phyloP scores from a whole-genome alignment of 176 grass and related monocot species.

The Avena insularis region DNA sequence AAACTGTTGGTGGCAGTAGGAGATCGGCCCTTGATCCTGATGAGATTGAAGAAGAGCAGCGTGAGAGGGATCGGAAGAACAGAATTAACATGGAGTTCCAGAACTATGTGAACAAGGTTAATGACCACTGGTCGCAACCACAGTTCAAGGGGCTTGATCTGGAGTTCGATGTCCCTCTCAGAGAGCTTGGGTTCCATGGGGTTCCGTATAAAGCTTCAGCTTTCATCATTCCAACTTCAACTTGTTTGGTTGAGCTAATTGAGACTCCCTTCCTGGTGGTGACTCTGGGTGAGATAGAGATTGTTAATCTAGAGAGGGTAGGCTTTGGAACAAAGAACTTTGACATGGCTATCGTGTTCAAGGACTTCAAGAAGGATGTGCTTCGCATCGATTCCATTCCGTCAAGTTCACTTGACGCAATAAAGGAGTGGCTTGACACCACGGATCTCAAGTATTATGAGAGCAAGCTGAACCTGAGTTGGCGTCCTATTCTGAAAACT shows the following conservation, averaged over 20 bases:
- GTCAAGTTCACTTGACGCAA: conserved; percentile 69
- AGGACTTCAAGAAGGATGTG: conserved; percentile 93
- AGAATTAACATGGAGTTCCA: conserved; percentile 73
- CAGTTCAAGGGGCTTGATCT: conserved; percentile 54
- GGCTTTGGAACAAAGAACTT: conserved; percentile 87
- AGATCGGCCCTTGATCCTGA: conserved; percentile 73
- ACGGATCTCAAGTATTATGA: conserved; percentile 96
- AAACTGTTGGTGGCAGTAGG: conserved; percentile 57
- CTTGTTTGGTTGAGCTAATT: conserved; percentile 64
- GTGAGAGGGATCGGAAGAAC: conserved; percentile 68
- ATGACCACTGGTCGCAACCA: conserved; percentile 61
- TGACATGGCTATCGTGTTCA: conserved; percentile 94
- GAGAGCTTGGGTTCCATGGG: conserved; percentile 73
- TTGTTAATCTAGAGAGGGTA: conserved; percentile 75
- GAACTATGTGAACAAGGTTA: conserved; percentile 66
- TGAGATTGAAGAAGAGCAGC: conserved; percentile 82
- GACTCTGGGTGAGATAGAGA: conserved; percentile 69
- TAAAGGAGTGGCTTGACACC: conserved; percentile 96
- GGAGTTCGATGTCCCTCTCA: conserved; percentile 69
- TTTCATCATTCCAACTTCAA: conserved; percentile 73
- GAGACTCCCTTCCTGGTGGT: conserved; percentile 66
- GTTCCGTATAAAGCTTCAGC: conserved; percentile 58
- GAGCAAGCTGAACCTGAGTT: conserved; percentile 88
- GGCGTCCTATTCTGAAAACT: conserved; percentile 93
- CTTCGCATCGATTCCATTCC: conserved; percentile 91